Base-by-base conservation (phyloP, 148 eudicot species). In the Rhododendron ferrugineum region DNA sequence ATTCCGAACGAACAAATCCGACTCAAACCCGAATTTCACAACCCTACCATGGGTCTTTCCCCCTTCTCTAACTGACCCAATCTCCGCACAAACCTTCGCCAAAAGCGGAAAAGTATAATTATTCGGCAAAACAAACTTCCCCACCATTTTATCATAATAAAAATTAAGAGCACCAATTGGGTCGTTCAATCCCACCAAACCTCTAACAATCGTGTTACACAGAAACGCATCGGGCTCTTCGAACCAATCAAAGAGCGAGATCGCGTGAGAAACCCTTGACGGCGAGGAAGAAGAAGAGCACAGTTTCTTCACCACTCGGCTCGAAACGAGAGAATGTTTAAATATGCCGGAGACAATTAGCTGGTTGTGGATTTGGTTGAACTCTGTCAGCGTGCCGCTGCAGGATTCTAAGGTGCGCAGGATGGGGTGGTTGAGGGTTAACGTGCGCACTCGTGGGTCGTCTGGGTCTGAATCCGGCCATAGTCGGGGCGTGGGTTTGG, bases 201-300 rank as follows among this genome's bases (percentile, higher is more conserved):
- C 72, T 84, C 90, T 92, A n/a, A 91, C 83, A 77, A 92, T 85
- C 15, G 91, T 86, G 86, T 92, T 92, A 72, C 96, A 92, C 80
- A 93, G 78, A 54, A 92, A 93, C 20, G 92, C 94, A 90, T 91
- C 93, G 3, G 90, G 92, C 72, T 89, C 82, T 60, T 93, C 87
- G 26, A 90, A 60, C 16, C 47, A 44, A 60, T 83, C 73, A 22
- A 92, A 86, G 16, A 92, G 79, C 66, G 82, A 78, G 30, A 93
- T 88, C 1, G 94, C 94, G 13, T 62, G 74, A 52, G 80, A 40
- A 60, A 91, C 70, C 52, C 83, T 77, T 11, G 81, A 78, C 5
- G 89, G 90, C 80, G 74, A 52, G 56, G 56, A 52, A 54, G 60
- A 70, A 70, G 89, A 86, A 62, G 87, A 91, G 56, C 87, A 93